Conservation (phyloP, 2,329 filamentous ascomycete species). For the Lachnellula subtilissima region DNA sequence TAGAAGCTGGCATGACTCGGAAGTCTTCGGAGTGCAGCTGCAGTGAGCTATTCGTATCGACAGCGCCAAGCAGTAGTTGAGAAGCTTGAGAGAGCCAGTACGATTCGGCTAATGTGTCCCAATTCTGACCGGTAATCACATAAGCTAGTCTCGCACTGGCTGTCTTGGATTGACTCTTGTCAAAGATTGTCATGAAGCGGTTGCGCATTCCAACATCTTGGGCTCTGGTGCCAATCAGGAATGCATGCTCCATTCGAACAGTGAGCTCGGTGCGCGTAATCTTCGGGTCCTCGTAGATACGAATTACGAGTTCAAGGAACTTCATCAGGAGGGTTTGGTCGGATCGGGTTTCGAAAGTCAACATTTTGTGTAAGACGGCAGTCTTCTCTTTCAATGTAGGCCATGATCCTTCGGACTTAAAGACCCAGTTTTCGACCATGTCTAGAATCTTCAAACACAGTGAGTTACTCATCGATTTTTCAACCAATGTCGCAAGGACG, state of each 20-base stretch:
- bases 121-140: conserved; percentile 87
- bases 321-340: conserved; percentile 84
- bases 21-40: conserved; percentile 83
- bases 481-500: conserved; percentile 88
- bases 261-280: conserved; percentile 93
- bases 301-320: conserved; percentile 92
- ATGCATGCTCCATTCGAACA: conserved; percentile 95
- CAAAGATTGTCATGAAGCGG: conserved; percentile 93
- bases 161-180: conserved; percentile 88
- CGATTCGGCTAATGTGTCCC: conserved; percentile 89
- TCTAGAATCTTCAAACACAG: conserved; percentile 89
- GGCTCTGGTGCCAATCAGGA: conserved; percentile 89
- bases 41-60: conserved; percentile 76
- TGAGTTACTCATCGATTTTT: conserved; percentile 82
- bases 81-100: conserved; percentile 97
- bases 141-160: conserved; percentile 86
- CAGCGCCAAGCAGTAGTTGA: conserved; percentile 83
- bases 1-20: conserved; percentile 67
- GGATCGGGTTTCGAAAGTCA: conserved; percentile 81
- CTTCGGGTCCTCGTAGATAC: conserved; percentile 96
- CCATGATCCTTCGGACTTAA: conserved; percentile 90
- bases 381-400: conserved; percentile 98
- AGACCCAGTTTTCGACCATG: conserved; percentile 95
- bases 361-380: conserved; percentile 98
- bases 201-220: conserved; percentile 96